Conservation (phyloP, 768 basidiomycete species). For the Auriculariales sp. region DNA sequence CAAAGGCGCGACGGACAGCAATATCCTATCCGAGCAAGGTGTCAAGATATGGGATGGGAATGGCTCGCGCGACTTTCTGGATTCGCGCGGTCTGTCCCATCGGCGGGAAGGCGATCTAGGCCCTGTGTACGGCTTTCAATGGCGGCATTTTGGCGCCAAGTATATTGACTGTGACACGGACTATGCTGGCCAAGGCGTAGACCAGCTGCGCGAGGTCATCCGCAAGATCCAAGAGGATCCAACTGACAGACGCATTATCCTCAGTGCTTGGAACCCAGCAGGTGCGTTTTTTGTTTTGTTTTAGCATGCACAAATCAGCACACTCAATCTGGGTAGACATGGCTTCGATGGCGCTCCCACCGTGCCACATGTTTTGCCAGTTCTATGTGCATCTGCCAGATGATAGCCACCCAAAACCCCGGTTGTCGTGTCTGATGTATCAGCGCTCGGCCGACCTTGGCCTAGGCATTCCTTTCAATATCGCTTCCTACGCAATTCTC, state of each 20-base stretch:
- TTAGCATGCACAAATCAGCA: background rate
- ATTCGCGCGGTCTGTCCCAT: conserved; percentile 69
- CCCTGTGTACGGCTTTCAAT: conserved; percentile 95
- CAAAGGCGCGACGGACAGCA: conserved; percentile 69
- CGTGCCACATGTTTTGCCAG: conserved; percentile 98
- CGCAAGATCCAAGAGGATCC: conserved; percentile 86
- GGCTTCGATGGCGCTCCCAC: conserved; percentile 87
- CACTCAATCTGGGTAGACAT: conserved; percentile 49
- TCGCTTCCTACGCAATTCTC: conserved; percentile 93
- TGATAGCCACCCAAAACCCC: conserved; percentile 37
- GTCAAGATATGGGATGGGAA: conserved; percentile 99
- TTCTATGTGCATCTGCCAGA: conserved; percentile 91
- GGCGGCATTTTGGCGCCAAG: conserved; percentile 85
- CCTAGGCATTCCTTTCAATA: conserved; percentile 97
- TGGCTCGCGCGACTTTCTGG: conserved; percentile 75
- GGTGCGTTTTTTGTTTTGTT: conserved; percentile 35
- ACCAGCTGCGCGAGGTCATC: conserved; percentile 83
- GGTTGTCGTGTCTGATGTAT: conserved; percentile 90
- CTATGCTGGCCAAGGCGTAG: conserved; percentile 76
- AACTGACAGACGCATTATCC: conserved; percentile 83
- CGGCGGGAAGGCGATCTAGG: conserved; percentile 86
- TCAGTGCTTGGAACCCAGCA: conserved; percentile 96
- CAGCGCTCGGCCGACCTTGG: conserved; percentile 96
- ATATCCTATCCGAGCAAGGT: conserved; percentile 58
- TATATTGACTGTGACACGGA: conserved; percentile 62